Percentiles rank a stretch among this genome's conserved stretches.
These are phyloP conservation scores for Trichosporon sp. DNA, from an alignment of 1,284 basidiomycete genomes.

Conservation along the genomic window DNA sequence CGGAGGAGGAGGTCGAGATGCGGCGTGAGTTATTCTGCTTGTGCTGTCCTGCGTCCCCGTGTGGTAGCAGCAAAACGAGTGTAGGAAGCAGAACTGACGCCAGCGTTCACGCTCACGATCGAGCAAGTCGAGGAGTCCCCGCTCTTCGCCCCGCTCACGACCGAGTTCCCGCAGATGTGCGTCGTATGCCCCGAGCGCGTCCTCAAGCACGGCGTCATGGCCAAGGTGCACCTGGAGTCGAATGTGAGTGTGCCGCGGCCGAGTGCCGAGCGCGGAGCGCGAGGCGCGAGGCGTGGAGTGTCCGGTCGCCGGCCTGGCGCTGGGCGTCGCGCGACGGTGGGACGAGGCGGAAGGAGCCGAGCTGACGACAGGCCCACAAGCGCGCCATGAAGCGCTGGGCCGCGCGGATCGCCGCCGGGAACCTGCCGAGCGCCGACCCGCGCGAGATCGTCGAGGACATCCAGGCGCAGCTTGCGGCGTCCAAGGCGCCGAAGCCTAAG, in stretches of 20 bases:
- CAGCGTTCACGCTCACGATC: slow-evolving; percentile 56
- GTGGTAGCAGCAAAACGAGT: too few species aligned
- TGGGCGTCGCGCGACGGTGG: too few species aligned
- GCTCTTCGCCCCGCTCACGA: slow-evolving; percentile 49
- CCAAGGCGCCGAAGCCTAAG: slow-evolving; percentile 6
- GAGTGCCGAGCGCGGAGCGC: too few species aligned
- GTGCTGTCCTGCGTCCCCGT: background rate
- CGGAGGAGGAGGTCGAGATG: slow-evolving; percentile 1
- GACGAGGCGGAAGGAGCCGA: slow-evolving; percentile 4
- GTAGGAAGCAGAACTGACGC: background rate
- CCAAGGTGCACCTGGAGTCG: slow-evolving; percentile 60
- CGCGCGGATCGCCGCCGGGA: slow-evolving; percentile 15
- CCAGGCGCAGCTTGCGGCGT: slow-evolving; percentile 13
- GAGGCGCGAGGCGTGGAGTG: background rate
- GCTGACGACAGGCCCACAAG: slow-evolving; percentile 26
- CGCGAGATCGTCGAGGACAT: slow-evolving; percentile 34
- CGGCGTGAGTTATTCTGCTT: slow-evolving; percentile 15
- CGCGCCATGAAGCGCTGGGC: slow-evolving; percentile 31
- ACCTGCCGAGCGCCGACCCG: slow-evolving; percentile 22
- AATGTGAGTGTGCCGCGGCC: slow-evolving; percentile 55
- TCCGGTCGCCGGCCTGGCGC: too few species aligned
- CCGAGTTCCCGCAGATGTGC: slow-evolving; percentile 56
- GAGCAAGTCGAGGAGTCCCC: slow-evolving; percentile 61
- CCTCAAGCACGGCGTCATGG: slow-evolving; percentile 63
- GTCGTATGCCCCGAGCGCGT: slow-evolving; percentile 69